Evolutionary conservation across 306 rosid genomes (phyloP).

Genomic region (Aeschynomene evenia): DNA sequence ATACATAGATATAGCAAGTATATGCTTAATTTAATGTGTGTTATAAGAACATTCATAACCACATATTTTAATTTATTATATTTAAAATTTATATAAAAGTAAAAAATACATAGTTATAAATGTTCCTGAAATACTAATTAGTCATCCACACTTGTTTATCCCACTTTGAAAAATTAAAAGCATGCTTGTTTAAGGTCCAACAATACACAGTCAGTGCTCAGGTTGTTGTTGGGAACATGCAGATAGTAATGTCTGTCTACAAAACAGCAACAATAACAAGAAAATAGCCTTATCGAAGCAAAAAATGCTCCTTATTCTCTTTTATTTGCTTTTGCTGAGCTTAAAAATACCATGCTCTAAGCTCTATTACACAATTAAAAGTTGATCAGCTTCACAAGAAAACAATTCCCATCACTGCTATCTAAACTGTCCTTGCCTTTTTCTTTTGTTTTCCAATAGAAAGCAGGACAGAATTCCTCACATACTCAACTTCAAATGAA

Average conservation of each 20-base stretch:
- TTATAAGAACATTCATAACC: no score
- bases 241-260: background rate
- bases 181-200: background rate
- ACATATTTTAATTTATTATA: no score
- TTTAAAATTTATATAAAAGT: no score
- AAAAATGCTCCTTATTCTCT: background rate
- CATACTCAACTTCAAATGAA: conserved; percentile 21
- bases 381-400: background rate
- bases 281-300: background rate
- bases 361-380: background rate
- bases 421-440: conserved; percentile 29
- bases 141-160: no score
- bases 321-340: background rate
- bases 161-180: no score
- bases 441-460: background rate
- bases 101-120: no score
- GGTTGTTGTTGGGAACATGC: background rate
- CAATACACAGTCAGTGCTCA: background rate
- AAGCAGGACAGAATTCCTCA: conserved; percentile 31
- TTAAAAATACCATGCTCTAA: background rate
- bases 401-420: conserved; percentile 48
- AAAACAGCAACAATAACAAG: background rate
- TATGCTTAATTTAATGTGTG: no score
- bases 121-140: no score
- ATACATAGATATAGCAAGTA: background rate